These are phyloP conservation scores for Chenopodium quinoa DNA, from an alignment of 148 eudicot species.

Conservation along the genomic window DNA sequence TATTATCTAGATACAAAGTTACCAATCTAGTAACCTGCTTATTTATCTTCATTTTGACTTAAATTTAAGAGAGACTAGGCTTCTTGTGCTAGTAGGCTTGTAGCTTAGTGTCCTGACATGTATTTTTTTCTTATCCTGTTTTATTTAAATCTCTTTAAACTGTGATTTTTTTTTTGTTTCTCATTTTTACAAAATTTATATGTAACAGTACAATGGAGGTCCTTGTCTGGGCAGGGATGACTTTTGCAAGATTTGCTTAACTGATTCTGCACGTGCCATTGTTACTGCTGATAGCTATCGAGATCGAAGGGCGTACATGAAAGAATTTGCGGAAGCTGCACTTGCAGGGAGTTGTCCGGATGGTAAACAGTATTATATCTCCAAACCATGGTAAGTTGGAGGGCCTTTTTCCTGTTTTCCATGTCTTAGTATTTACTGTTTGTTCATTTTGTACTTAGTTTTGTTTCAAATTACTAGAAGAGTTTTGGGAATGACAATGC, in stretches of 20 bases:
- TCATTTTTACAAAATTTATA: not conserved
- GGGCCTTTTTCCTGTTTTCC: not conserved
- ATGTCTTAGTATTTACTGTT: not conserved
- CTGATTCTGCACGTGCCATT: constrained; percentile 52
- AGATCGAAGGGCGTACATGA: constrained; percentile 72
- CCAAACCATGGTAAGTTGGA: constrained; percentile 72
- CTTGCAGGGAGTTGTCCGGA: constrained; percentile 67
- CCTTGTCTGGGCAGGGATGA: constrained; percentile 67
- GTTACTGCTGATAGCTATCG: constrained; percentile 79
- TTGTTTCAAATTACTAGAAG: not conserved
- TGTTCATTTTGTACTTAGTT: not conserved
- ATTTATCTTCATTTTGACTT: not conserved
- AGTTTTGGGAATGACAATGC: not conserved
- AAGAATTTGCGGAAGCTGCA: constrained; percentile 83
- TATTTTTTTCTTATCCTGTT: not conserved
- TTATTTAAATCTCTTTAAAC: not conserved
- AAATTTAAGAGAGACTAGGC: not conserved
- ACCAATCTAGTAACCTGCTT: too few relatives aligned
- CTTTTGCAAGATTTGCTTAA: constrained; percentile 65
- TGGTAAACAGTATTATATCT: constrained; percentile 66
- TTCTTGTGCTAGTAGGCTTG: not conserved
- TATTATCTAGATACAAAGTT: too few relatives aligned
- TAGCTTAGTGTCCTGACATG: not conserved
- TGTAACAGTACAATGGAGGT: constrained; percentile 70
- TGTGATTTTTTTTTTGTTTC: not conserved